Conservation (phyloP, 495 filamentous ascomycete species). For the Glonium stellatum region DNA sequence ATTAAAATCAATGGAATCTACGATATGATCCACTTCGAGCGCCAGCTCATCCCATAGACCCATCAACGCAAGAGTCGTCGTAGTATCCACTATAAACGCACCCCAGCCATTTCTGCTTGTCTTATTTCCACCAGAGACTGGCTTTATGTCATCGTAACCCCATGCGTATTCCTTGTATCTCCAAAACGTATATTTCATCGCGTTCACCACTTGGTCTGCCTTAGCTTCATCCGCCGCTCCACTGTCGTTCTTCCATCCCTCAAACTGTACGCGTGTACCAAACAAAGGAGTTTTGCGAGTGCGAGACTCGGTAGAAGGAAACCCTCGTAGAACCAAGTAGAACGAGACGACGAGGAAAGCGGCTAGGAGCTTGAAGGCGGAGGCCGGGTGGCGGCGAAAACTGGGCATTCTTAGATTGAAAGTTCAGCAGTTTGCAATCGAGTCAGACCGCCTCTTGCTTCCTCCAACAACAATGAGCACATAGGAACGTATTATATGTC, state of each 20-base stretch:
- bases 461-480: background rate
- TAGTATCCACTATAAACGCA: conserved; percentile 34
- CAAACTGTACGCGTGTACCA: conserved; percentile 22
- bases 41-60: conserved; percentile 33
- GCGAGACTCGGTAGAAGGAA: conserved; percentile 14
- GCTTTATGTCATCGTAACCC: conserved; percentile 33
- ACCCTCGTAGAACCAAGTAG: conserved; percentile 30
- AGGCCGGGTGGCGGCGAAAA: conserved; percentile 30
- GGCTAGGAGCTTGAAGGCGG: conserved; percentile 32
- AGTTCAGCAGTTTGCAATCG: background rate
- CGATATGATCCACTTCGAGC: conserved; percentile 27
- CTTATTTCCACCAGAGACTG: conserved; percentile 24
- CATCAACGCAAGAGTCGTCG: conserved; percentile 34
- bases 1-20: conserved; percentile 28
- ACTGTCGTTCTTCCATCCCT: conserved; percentile 22
- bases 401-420: conserved; percentile 19
- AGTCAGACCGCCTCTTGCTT: background rate
- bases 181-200: conserved; percentile 32
- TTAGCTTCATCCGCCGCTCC: conserved; percentile 22
- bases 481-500: background rate
- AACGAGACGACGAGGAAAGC: conserved; percentile 32
- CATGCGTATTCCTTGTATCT: conserved; percentile 29
- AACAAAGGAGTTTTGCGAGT: background rate
- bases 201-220: conserved; percentile 21
- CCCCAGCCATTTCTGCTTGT: conserved; percentile 34